Percentiles rank a stretch among this genome's conserved stretches.
These are phyloP conservation scores for Prototheca wickerhamii DNA, from an alignment of 163 green algal species.

Conservation along the genomic window DNA sequence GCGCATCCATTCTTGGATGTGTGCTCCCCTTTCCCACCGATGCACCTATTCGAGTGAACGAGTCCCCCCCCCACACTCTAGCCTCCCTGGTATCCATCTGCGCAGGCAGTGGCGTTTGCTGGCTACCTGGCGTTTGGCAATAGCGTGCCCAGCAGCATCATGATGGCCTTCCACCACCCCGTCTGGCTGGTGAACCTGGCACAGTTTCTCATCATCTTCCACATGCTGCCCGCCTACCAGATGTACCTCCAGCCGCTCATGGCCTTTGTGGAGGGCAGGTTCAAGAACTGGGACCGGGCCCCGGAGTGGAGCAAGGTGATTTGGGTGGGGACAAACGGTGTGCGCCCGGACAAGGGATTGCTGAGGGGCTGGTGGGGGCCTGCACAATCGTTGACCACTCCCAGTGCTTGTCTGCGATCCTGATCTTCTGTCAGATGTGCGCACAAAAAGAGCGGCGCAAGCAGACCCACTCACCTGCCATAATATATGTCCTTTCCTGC, in stretches of 20 bases:
- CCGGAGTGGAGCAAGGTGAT: background rate
- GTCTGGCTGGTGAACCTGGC: slow-evolving; percentile 34
- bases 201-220: slow-evolving; percentile 31
- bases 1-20: too few relatives aligned
- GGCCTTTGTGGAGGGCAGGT: slow-evolving; percentile 12
- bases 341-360: background rate
- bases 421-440: too few relatives aligned
- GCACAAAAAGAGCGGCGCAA: too few relatives aligned
- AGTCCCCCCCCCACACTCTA: slow-evolving; percentile 13
- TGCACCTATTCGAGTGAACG: too few relatives aligned
- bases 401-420: too few relatives aligned
- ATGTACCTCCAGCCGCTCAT: slow-evolving; percentile 32
- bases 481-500: too few relatives aligned
- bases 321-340: background rate
- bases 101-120: slow-evolving; percentile 7
- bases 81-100: slow-evolving; percentile 30
- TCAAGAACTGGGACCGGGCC: background rate
- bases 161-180: slow-evolving; percentile 5
- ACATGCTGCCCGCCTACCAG: slow-evolving; percentile 34
- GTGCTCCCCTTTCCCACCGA: too few relatives aligned
- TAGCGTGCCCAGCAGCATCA: slow-evolving; percentile 11
- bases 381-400: background rate
- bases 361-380: background rate
- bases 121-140: slow-evolving; percentile 30
- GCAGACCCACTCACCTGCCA: too few relatives aligned